Evolutionary conservation across 768 basidiomycete species (phyloP), one percentile per base, ranked within the genome.

Genomic region (Hebeloma cylindrosporum): DNA sequence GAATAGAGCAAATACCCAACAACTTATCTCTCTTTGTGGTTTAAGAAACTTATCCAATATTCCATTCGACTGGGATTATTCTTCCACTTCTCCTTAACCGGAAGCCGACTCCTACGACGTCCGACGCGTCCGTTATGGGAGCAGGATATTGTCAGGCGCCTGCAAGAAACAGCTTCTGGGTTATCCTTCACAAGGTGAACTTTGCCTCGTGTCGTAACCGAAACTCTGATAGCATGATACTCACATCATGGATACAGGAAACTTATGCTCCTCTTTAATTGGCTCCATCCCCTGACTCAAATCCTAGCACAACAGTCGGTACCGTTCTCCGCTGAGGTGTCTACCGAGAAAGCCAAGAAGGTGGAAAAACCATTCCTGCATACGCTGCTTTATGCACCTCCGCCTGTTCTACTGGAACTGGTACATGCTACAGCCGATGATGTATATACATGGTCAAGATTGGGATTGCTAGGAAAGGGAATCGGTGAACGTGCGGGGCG

Each of bases 31-130:
- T 44, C 18, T 30, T 32, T 13, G 3, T 23, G 7, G 5, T 18
- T 29, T 14, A 39, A 92, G 89, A 93, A 93, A 90, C 57, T 91
- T 43, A 80, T 93, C 44, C 90, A 93, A 70, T 93, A 92, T 61
- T 77, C 85, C 17, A 78, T 93, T 50, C 79, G 80, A 35, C 66
- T 90, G 39, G 88, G 83, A 61, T 72, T 92, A 26, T 61, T 86
- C 23, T 79, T 88, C 61, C 89, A 93, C 59, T 65, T 67, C 40
- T 71, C 78, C 3, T 35, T 82, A 29, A 69, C 73, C 5, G 56
- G 66, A 21, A 76, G 65, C 43, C 61, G 71, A 26, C 53, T 83
- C 3, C 62, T 85, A 43, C 71, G 78, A 42, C 70, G 69, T 44
- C 60, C 68, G 5, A 63, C 63, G 41, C 74, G 70, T 43, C 68